Base-by-base conservation (phyloP, 805 yeast species). In the Yamadazyma scolyti region DNA sequence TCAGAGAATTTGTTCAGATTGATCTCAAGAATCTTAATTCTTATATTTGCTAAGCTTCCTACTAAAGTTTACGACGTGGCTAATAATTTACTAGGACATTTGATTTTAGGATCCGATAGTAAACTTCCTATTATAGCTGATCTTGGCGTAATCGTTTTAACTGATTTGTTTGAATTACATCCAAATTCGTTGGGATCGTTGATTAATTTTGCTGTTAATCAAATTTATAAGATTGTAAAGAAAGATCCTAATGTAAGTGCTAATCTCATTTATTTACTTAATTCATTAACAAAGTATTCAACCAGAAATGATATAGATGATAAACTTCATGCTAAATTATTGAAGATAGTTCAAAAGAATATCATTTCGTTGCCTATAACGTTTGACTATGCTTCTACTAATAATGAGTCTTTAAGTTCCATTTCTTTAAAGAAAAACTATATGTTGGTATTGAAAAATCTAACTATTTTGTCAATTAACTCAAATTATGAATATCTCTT, bases 291-390 rank as follows among this genome's bases (percentile, higher is more conserved):
- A 11, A 56, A 56, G 31, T 54, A 53, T 28, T 59, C 70, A 12
- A 50, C 62, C 13, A 58, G 54, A 34, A 36, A 51, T 4, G 71
- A 65, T 32, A 40, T 65, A 7, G 69, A 65, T 39, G 71, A 65
- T 15, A 66, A 65, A 38, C 36, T 56, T 3, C 64, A 54, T 34
- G 49, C 55, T 6, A 66, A 63, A 36, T 43, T 64, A 34, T 28
- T 53, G 26, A 63, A 63, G 30, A 33, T 65, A 10, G 43, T 53
- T 6, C 40, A 48, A 22, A 65, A 64, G 28, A 45, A 48, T 16
- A 47, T 65, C 17, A 28, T 36, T 1, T 43, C 37, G 11, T 42
- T 40, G 11, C 35, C 49, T 6, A 41, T 57, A 3, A 32, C 50
- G 4, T 48, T 44, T 28, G 24, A 47, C 13, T 19, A 21, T 19